Evolutionary conservation across 805 yeast genomes (phyloP), one percentile per base, ranked within the genome.

Genomic region (Teunomyces gatunensis): DNA sequence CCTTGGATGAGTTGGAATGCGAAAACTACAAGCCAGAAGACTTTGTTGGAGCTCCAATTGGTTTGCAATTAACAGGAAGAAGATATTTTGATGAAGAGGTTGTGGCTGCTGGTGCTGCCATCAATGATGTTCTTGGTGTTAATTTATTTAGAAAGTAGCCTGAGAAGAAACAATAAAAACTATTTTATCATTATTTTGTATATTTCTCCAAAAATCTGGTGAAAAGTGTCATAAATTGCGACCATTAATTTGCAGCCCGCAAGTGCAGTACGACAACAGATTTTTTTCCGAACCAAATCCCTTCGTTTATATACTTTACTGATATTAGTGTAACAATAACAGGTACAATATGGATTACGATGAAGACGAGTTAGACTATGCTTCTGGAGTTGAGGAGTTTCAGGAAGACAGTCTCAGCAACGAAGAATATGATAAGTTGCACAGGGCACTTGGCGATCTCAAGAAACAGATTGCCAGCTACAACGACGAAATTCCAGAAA

Each of bases 71-170:
- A 49, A 61, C 72, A 33, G 81, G 80, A 42, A 74, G 80, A 65
- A 71, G 84, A 60, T 80, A 78, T 56, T 67, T 61, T 42, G 85
- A 80, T 56, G 85, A 80, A 61, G 83, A 80, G 50, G 80, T 77
- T 37, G 77, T 78, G 37, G 79, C 78, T 41, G 77, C 71, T 18
- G 73, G 74, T 45, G 68, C 69, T 48, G 61, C 74, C 27, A 56
- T 74, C 37, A 68, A 60, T 28, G 71, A 71, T 39, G 53, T 72
- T 29, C 60, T 74, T 53, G 62, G 61, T 5, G 67, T 51, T 28
- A 57, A 62, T 52, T 56, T 62, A 52, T 54, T 54, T 43, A 57
- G 55, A 51, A 58, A 60, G 43, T 54, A 59, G 47, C 48, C 37
- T 5, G 21, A 7, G 4, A 15, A 7, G 7, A 13, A 13, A 10